Base-by-base conservation (phyloP, 2,329 filamentous ascomycete genomes). In the Paraconiothyrium brasiliense region DNA sequence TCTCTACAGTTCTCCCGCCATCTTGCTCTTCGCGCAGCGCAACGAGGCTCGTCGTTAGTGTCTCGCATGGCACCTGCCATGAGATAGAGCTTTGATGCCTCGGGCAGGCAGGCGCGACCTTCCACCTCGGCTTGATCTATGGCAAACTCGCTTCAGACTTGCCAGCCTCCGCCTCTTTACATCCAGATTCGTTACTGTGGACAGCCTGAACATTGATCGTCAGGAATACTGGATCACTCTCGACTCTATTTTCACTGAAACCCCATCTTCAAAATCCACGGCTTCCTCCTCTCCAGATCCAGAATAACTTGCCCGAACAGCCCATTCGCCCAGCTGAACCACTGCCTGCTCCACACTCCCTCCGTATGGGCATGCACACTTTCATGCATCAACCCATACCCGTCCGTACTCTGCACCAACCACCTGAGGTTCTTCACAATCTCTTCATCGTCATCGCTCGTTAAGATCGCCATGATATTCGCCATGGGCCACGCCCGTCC, bases 321-420 rank as follows among this genome's bases (percentile, higher is more conserved):
- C n/a, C 81, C 83, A 67, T 84, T 85, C 30, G 82, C 83, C 83
- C 83, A 85, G 3, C 78, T 80, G 65, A 84, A 84, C 81, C 83
- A 85, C 65, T 82, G 81, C 56, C 83, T 69, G n/a, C 78, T 81
- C 79, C 81, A 85, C 54, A 79, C 71, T 2, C 67, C 75, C 8
- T 64, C 65, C 52, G 78, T 72, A 57, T 76, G 79, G 7, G 72
- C 75, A 62, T 80, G 78, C 51, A 84, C 79, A 64, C 83, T 84
- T 73, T 85, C 83, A 69, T 85, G 84, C 63, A 85, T 81, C 49
- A 85, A 56, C 0, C 84, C 84, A 2, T 81, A 70, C 1, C 82
- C 80, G 71, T 80, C 81, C 14, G 83, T 85, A 54, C 78, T 81
- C 63, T 74, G 71, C n/a, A 85, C 64, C 61, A 85, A 70, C 71